Percentiles rank a stretch among this genome's conserved stretches.
Evolutionary conservation across 805 yeast species (phyloP).

Genomic region (Candida silvatica): DNA sequence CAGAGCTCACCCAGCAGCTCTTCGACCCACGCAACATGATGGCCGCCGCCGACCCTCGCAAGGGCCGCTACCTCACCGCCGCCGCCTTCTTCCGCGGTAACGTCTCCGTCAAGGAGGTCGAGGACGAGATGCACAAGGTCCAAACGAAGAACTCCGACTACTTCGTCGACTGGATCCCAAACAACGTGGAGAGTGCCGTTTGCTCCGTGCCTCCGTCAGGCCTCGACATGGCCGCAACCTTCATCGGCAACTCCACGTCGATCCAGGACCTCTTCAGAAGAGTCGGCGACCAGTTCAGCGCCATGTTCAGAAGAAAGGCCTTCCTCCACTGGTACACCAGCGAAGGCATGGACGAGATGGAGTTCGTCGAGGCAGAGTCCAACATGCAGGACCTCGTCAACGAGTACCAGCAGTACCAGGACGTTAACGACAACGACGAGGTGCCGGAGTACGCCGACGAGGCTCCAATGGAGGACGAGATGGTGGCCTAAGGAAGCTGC

Average conservation of each 20-base stretch:
- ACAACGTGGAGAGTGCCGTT: constrained; percentile 88
- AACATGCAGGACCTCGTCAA: constrained; percentile 82
- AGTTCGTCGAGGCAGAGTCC: constrained; percentile 89
- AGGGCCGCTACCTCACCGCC: constrained; percentile 86
- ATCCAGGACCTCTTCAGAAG: constrained; percentile 87
- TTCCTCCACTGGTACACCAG: constrained; percentile 94
- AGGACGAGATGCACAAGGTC: constrained; percentile 82
- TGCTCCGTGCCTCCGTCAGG: constrained; percentile 86
- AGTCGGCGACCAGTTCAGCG: constrained; percentile 81
- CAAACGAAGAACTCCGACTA: constrained; percentile 74
- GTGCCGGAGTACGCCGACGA: constrained; percentile 64
- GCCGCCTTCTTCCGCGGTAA: constrained; percentile 94
- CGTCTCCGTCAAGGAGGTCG: constrained; percentile 87
- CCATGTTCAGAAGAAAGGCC: constrained; percentile 90
- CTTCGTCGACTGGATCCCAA: constrained; percentile 95
- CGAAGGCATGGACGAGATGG: constrained; percentile 96
- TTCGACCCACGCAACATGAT: constrained; percentile 89
- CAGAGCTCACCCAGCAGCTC: constrained; percentile 90
- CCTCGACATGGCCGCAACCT: constrained; percentile 84
- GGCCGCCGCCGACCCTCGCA: constrained; percentile 91
- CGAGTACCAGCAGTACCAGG: constrained; percentile 92
- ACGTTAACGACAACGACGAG: constrained; percentile 68
- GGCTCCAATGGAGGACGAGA: constrained; percentile 39
- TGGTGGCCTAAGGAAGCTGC: neutral
- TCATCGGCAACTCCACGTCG: constrained; percentile 88